Evolutionary conservation across 1,284 basidiomycete genomes (phyloP).

Genomic region (Microbotryum lychnidis-dioicae): DNA sequence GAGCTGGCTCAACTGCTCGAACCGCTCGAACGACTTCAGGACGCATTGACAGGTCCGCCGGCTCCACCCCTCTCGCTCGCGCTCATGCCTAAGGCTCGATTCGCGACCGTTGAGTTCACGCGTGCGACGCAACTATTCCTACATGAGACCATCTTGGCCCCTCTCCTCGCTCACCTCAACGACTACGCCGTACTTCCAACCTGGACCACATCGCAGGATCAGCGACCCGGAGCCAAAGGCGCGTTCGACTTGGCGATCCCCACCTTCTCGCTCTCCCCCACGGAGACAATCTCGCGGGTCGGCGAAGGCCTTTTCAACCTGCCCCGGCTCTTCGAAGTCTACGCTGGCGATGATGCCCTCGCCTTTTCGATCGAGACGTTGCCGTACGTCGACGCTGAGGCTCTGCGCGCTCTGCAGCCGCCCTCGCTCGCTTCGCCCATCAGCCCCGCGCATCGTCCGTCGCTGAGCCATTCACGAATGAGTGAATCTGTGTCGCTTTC

Average conservation of each 20-base stretch:
- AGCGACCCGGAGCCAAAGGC: slow-evolving; percentile 36
- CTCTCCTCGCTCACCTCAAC: slow-evolving; percentile 66
- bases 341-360: slow-evolving; percentile 83
- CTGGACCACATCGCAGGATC: slow-evolving; percentile 51
- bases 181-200: slow-evolving; percentile 60
- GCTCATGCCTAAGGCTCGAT: slow-evolving; percentile 53
- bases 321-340: slow-evolving; percentile 85
- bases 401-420: slow-evolving; percentile 42
- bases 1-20: slow-evolving; percentile 62
- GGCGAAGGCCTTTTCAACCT: slow-evolving; percentile 89
- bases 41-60: slow-evolving; percentile 24
- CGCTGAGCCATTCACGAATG: background rate
- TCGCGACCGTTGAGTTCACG: slow-evolving; percentile 59
- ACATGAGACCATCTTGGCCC: slow-evolving; percentile 73
- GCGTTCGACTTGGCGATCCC: slow-evolving; percentile 70
- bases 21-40: slow-evolving; percentile 31
- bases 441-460: slow-evolving; percentile 20
- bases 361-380: slow-evolving; percentile 77
- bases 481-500: no score
- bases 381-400: slow-evolving; percentile 56
- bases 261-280: slow-evolving; percentile 85
- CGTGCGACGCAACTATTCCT: slow-evolving; percentile 64
- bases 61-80: slow-evolving; percentile 32
- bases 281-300: slow-evolving; percentile 74
- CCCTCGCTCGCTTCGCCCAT: background rate